phyloP scores from a whole-genome alignment of 2,329 filamentous ascomycete genomes.

The Cercospora sojina region DNA sequence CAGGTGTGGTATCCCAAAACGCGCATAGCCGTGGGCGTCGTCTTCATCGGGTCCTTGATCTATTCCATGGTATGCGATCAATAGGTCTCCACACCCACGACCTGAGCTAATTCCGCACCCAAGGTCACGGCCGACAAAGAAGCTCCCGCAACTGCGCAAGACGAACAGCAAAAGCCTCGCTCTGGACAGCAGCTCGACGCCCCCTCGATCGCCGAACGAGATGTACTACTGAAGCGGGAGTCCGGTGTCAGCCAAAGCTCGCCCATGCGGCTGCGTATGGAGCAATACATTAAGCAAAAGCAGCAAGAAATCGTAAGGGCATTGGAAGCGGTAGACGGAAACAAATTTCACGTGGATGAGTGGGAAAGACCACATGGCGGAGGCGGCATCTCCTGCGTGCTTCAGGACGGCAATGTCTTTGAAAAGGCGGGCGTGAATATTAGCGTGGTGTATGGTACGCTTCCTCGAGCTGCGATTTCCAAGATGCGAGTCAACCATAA shows the following conservation, averaged over 20 bases:
- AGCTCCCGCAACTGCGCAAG: slow-evolving; percentile 9
- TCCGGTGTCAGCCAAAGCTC: slow-evolving; percentile 71
- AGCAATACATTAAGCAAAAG: slow-evolving; percentile 90
- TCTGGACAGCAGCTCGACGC: slow-evolving; percentile 51
- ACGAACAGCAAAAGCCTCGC: slow-evolving; percentile 8
- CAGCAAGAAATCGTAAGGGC: slow-evolving; percentile 83
- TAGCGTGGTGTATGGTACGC: slow-evolving; percentile 87
- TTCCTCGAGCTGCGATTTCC: slow-evolving; percentile 81
- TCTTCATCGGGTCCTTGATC: slow-evolving; percentile 54
- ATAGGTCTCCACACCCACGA: not conserved
- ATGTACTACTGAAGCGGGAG: slow-evolving; percentile 77
- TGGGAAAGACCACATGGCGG: slow-evolving; percentile 88
- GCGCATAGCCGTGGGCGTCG: slow-evolving; percentile 48
- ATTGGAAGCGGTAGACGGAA: slow-evolving; percentile 80
- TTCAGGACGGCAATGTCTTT: slow-evolving; percentile 95
- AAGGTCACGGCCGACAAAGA: slow-evolving; percentile 42
- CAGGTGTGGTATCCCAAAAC: slow-evolving; percentile 44
- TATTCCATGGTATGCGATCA: slow-evolving; percentile 57
- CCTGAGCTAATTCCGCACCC: not conserved
- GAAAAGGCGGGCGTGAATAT: slow-evolving; percentile 97
- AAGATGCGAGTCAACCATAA: slow-evolving; percentile 97
- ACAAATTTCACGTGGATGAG: slow-evolving; percentile 76
- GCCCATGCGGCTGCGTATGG: slow-evolving; percentile 97
- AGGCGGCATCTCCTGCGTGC: slow-evolving; percentile 88
- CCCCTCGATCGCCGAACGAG: slow-evolving; percentile 78